These are phyloP conservation scores for Coemansia erecta DNA, from an alignment of 192 early-diverging fungal species.

Conservation along the genomic window DNA sequence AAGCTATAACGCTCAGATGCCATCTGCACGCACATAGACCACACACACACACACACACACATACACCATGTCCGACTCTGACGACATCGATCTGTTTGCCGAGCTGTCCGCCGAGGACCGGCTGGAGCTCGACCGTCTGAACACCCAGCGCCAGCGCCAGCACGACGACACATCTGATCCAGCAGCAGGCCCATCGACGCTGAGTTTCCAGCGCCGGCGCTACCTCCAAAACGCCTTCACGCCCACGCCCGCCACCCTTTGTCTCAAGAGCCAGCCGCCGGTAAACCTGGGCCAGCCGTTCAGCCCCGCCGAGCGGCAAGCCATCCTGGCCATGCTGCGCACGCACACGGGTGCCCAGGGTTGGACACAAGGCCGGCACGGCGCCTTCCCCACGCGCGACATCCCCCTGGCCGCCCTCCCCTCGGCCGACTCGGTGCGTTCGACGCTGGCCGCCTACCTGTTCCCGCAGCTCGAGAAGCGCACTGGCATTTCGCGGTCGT, in stretches of 20 bases:
- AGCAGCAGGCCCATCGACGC: background rate
- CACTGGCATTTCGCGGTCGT: constrained; percentile 21
- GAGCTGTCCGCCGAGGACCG: constrained; percentile 36
- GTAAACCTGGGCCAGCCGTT: constrained; percentile 31
- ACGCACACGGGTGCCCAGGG: background rate
- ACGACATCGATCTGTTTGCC: constrained; percentile 45
- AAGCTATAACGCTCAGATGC: background rate
- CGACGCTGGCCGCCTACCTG: constrained; percentile 8
- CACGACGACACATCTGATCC: background rate
- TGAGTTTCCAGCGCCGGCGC: constrained; percentile 19
- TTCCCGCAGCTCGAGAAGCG: constrained; percentile 23
- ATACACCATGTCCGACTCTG: background rate
- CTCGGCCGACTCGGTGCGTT: background rate
- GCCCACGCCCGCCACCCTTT: constrained; percentile 4
- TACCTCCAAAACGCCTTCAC: constrained; percentile 25
- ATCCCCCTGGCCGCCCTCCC: constrained; percentile 31
- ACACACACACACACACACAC: too few species aligned
- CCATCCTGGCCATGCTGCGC: constrained; percentile 19
- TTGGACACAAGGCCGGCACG: constrained; percentile 54
- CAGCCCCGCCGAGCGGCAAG: constrained; percentile 14
- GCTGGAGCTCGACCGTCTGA: background rate
- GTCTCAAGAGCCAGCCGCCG: constrained; percentile 14
- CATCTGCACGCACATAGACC: background rate
- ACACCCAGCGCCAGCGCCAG: background rate
- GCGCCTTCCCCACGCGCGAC: constrained; percentile 55